These are phyloP conservation scores for Clarkia xantiana DNA, from an alignment of 345 rosid species.

Conservation along the genomic window DNA sequence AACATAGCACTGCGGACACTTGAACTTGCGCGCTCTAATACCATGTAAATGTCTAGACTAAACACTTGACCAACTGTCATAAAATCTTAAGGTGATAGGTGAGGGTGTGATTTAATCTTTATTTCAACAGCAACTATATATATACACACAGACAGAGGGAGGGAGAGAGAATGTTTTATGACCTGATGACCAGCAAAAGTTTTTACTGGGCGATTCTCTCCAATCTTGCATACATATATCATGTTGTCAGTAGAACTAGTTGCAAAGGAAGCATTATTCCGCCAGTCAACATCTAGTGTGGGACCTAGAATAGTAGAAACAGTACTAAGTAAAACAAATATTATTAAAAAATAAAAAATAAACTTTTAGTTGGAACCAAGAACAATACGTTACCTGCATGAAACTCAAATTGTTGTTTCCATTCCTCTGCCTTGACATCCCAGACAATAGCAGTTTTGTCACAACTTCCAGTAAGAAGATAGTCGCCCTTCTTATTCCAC, in stretches of 20 bases:
- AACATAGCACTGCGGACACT: too few relatives aligned
- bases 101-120: too few relatives aligned
- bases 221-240: constrained; percentile 93
- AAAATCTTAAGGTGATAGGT: too few relatives aligned
- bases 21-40: too few relatives aligned
- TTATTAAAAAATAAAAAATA: neutral
- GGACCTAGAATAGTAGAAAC: constrained; percentile 44
- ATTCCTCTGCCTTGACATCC: constrained; percentile 92
- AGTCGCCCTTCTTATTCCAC: constrained; percentile 99
- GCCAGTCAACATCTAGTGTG: constrained; percentile 99
- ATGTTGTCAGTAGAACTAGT: constrained; percentile 88
- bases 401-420: constrained; percentile 90
- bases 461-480: constrained; percentile 93
- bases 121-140: too few relatives aligned
- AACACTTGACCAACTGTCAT: too few relatives aligned
- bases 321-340: constrained; percentile 3
- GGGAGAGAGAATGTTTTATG: too few relatives aligned
- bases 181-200: constrained; percentile 93
- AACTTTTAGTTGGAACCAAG: neutral
- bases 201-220: constrained; percentile 63
- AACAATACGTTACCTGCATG: constrained; percentile 42
- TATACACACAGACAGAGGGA: too few relatives aligned
- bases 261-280: constrained; percentile 88
- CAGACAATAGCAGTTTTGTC: constrained; percentile 96
- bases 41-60: too few relatives aligned